A percentile compares a stretch with the other conserved stretches of the same genome.
Conservation (phyloP, 768 basidiomycete species). For the Hypsizygus marmoreus region DNA sequence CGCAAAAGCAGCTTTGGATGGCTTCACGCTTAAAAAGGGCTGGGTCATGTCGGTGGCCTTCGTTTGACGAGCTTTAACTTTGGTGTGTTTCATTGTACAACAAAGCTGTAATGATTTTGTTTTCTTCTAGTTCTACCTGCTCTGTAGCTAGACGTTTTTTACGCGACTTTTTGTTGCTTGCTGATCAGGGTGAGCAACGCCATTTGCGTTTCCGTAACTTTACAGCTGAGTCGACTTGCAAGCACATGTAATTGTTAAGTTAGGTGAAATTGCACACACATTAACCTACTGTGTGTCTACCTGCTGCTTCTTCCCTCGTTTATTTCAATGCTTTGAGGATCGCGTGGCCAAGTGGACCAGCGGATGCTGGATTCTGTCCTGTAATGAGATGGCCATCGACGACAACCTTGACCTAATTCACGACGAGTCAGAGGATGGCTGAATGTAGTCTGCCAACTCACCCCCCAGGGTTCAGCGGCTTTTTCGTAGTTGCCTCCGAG, state of each 20-base stretch:
- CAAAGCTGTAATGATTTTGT: slow-evolving; percentile 7
- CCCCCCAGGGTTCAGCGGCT: slow-evolving; percentile 55
- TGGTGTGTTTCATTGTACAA: slow-evolving; percentile 14
- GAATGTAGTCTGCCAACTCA: slow-evolving; percentile 34
- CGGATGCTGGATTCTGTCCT: slow-evolving; percentile 77
- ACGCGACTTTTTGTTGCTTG: neutral
- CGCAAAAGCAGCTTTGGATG: slow-evolving; percentile 82
- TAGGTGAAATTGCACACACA: too few species aligned
- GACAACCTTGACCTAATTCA: slow-evolving; percentile 47
- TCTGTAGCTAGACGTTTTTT: neutral
- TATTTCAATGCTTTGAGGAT: slow-evolving; percentile 51
- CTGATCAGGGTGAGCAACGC: neutral
- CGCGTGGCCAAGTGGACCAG: slow-evolving; percentile 54
- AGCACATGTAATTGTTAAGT: too few species aligned
- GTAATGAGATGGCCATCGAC: slow-evolving; percentile 63
- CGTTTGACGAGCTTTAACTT: slow-evolving; percentile 36
- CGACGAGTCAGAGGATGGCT: neutral
- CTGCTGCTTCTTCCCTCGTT: slow-evolving; percentile 7
- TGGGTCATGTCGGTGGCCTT: slow-evolving; percentile 83
- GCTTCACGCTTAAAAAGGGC: slow-evolving; percentile 84
- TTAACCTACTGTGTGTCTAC: neutral
- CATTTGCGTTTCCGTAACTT: too few species aligned
- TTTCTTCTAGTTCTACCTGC: neutral
- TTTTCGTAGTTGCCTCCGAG: slow-evolving; percentile 72
- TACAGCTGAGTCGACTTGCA: neutral